Percentiles rank a stretch among this genome's conserved stretches.
Evolutionary conservation across 305 asterid species (phyloP).

Genomic region (Solanum hybrid): DNA sequence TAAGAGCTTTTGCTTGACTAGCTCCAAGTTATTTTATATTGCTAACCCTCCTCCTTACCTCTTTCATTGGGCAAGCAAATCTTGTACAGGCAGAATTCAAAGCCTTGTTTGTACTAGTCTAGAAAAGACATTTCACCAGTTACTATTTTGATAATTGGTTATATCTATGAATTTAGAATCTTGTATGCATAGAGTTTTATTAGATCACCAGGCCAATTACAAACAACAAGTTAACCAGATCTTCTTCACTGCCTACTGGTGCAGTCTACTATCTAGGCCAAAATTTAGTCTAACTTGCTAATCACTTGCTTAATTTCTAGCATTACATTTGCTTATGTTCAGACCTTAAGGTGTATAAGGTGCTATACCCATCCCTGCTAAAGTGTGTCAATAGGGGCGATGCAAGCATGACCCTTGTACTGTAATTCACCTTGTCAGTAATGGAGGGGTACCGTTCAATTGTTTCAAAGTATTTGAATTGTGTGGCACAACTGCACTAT

Average conservation of each 20-base stretch:
- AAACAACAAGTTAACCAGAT: neutral
- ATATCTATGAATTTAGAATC: neutral
- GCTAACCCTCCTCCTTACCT: neutral
- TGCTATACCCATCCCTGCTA: neutral
- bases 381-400: neutral
- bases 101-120: neutral
- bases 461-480: neutral
- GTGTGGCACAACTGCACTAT: neutral
- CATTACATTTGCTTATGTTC: neutral
- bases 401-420: neutral
- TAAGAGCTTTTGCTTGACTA: neutral
- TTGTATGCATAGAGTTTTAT: neutral
- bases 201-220: neutral
- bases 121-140: neutral
- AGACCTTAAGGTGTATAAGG: neutral
- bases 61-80: neutral
- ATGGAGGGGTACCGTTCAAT: neutral
- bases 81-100: neutral
- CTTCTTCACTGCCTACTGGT: neutral
- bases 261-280: neutral
- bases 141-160: neutral
- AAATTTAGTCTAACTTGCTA: neutral
- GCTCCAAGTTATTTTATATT: neutral
- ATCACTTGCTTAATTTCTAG: neutral
- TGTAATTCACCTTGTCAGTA: neutral